phyloP scores from a whole-genome alignment of 495 filamentous ascomycete genomes.

The Pyrenula aspistea region DNA sequence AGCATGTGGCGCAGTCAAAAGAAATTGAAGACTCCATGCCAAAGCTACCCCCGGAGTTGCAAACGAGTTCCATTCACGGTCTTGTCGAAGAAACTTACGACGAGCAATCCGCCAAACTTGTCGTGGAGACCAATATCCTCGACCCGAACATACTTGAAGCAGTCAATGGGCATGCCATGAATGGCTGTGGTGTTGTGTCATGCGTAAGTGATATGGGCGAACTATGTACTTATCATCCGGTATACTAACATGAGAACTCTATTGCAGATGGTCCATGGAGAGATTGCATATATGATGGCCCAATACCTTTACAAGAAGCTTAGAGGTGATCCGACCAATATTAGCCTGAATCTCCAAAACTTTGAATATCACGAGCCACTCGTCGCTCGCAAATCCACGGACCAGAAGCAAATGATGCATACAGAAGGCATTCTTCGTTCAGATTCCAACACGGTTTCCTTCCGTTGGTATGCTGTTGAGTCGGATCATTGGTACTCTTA shows the following conservation, averaged over 20 bases:
- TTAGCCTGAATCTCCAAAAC: constrained; percentile 16
- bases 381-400: constrained; percentile 11
- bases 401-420: constrained; percentile 21
- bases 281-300: constrained; percentile 64
- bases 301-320: constrained; percentile 38
- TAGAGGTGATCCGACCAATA: constrained; percentile 1
- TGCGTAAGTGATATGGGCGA: constrained; percentile 15
- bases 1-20: background rate
- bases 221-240: background rate
- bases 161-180: constrained; percentile 25
- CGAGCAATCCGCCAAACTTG: constrained; percentile 7
- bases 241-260: background rate
- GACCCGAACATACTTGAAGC: constrained; percentile 18
- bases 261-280: constrained; percentile 42
- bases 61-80: constrained; percentile 10
- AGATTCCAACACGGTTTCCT: constrained; percentile 6
- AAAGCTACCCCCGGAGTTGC: background rate
- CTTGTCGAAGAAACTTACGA: constrained; percentile 15
- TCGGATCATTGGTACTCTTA: constrained; percentile 15
- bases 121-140: constrained; percentile 20
- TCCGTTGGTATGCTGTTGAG: constrained; percentile 22
- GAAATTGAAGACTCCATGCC: background rate
- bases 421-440: constrained; percentile 11
- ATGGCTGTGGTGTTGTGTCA: constrained; percentile 21
- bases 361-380: constrained; percentile 12